These are phyloP conservation scores for Seiridium cupressi DNA, from an alignment of 2,329 filamentous ascomycete species.

Conservation along the genomic window DNA sequence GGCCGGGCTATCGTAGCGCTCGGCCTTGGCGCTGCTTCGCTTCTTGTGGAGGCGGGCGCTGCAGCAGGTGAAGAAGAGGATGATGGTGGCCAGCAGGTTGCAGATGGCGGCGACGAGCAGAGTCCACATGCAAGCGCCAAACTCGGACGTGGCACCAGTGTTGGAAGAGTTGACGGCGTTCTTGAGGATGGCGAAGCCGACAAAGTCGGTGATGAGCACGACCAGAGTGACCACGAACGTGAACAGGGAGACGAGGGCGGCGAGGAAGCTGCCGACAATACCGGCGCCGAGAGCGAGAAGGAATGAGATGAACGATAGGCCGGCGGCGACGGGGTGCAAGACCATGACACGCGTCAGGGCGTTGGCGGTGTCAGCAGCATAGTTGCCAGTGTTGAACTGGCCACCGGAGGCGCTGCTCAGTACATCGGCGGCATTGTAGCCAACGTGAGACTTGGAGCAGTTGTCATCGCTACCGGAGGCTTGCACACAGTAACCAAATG, in stretches of 20 bases:
- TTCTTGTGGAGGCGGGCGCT: slow-evolving; percentile 40
- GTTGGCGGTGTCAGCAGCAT: slow-evolving; percentile 33
- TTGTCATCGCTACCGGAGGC: slow-evolving; percentile 17
- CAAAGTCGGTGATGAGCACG: slow-evolving; percentile 43
- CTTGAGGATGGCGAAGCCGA: slow-evolving; percentile 34
- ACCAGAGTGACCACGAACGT: slow-evolving; percentile 41
- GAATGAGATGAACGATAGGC: slow-evolving; percentile 43
- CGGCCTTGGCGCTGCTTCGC: slow-evolving; percentile 4
- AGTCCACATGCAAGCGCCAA: slow-evolving; percentile 56
- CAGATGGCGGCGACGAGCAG: slow-evolving; percentile 54
- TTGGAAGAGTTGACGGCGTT: slow-evolving; percentile 18
- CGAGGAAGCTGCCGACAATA: slow-evolving; percentile 38
- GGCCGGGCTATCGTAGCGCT: neutral
- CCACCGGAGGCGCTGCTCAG: slow-evolving; percentile 13
- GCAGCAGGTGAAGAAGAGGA: slow-evolving; percentile 64
- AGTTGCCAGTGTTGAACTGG: slow-evolving; percentile 29
- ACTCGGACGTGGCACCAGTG: slow-evolving; percentile 37
- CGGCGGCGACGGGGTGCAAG: slow-evolving; percentile 35
- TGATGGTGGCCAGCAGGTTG: slow-evolving; percentile 51
- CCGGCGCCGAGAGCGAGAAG: slow-evolving; percentile 40
- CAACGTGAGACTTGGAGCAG: slow-evolving; percentile 21
- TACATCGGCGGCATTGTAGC: slow-evolving; percentile 23
- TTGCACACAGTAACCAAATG: slow-evolving; percentile 41
- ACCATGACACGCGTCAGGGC: slow-evolving; percentile 41
- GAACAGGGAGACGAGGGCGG: slow-evolving; percentile 33